These are phyloP conservation scores for Lablab purpureus DNA, from an alignment of 306 rosid genomes.

Conservation along the genomic window DNA sequence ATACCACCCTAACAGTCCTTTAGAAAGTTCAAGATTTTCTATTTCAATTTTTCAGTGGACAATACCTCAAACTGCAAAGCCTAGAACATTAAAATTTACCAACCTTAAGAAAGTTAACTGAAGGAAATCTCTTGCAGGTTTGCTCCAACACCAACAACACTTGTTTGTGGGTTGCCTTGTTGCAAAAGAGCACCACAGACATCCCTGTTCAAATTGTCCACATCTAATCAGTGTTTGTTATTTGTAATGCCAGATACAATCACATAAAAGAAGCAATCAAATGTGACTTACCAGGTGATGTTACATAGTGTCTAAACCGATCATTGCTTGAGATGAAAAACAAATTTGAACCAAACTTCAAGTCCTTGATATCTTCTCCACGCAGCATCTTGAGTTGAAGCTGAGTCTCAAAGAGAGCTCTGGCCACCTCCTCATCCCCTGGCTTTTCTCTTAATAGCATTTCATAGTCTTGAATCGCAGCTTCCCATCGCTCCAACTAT, in stretches of 20 bases:
- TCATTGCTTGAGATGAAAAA: slow-evolving; percentile 75
- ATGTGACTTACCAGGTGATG: slow-evolving; percentile 74
- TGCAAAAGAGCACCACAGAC: slow-evolving; percentile 90
- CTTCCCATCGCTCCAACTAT: slow-evolving; percentile 93
- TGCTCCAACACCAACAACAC: slow-evolving; percentile 72
- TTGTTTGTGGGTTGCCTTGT: slow-evolving; percentile 66
- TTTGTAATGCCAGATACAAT: slow-evolving; percentile 2
- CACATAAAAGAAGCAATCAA: neutral
- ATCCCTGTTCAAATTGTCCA: slow-evolving; percentile 62
- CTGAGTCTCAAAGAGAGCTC: slow-evolving; percentile 83
- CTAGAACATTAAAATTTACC: slow-evolving; percentile 28
- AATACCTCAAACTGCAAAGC: neutral
- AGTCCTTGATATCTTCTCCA: slow-evolving; percentile 76
- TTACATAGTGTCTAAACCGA: slow-evolving; percentile 80
- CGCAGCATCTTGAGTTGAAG: slow-evolving; percentile 70
- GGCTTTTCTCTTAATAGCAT: slow-evolving; percentile 82
- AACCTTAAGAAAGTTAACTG: slow-evolving; percentile 93
- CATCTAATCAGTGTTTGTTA: neutral
- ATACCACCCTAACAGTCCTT: neutral
- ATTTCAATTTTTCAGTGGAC: neutral
- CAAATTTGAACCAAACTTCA: slow-evolving; percentile 86
- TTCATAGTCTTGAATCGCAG: slow-evolving; percentile 90
- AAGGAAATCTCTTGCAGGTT: slow-evolving; percentile 86
- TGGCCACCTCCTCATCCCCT: slow-evolving; percentile 88
- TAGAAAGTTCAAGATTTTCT: neutral